Evolutionary conservation across 371 early-diverging fungal species (phyloP), one percentile per base, ranked within the genome.

Genomic region (Syncephalis fuscata): DNA sequence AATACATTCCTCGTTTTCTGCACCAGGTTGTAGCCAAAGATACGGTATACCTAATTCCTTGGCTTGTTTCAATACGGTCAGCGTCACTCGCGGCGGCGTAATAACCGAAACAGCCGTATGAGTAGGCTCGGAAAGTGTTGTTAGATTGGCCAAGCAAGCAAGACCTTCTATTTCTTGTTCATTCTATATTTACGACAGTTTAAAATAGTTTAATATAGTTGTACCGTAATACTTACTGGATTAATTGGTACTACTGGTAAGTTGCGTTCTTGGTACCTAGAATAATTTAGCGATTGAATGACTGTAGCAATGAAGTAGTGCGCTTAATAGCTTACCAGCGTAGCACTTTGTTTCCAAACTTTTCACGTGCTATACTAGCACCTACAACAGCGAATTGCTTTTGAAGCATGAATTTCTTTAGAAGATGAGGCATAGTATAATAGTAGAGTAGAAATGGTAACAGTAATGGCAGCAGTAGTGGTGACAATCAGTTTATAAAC

Each of bases 1-100:
- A 19, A 69, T 24, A 15, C 71, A 72, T 42, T 60, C 60, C 39
- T 59, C 50, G 22, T 73, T 71, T 42, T 85, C 84, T 41, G 74
- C 76, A 37, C 83, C 87, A 0, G 90, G 90, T 61, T 89, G 90
- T 19, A 86, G 59, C 90, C 90, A 89, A 26, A 85, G 49, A 23
- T 70, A 55, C 27, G 52, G 60, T 51, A 85, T 71, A 0, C 85
- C 86, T 10, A 78, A 56, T 14, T 56, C 48, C 15, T 71, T 65
- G 7, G 82, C 85, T 32, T 78, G 65, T 20, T 69, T 49, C 16
- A 89, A 50, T 0, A 85, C 71, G 0, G 60, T 45, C 0, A 69
- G 61, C 0, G 88, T 82, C 8, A 82, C 73, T 0, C 58, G 50
- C 5, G 90, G 90, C 7, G 90, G 88, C 5, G 86, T 86, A 24